Evolutionary conservation across 2,329 filamentous ascomycete species (phyloP).

Genomic region (Pseudogymnoascus sp.): DNA sequence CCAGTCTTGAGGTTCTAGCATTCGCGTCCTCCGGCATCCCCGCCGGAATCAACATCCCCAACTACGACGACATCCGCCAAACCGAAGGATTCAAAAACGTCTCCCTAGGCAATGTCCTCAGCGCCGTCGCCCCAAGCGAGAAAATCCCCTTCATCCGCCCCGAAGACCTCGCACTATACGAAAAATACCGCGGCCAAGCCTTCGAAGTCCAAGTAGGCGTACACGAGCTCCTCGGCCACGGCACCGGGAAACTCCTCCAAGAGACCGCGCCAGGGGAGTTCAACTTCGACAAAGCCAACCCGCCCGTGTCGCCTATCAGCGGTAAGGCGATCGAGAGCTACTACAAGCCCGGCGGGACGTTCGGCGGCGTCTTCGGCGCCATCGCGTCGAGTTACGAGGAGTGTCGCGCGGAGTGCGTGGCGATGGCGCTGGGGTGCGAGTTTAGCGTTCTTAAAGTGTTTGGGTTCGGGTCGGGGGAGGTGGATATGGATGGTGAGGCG

Average conservation of each 20-base stretch:
- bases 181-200: slow-evolving; percentile 74
- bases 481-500: slow-evolving; percentile 66
- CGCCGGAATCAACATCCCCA: slow-evolving; percentile 37
- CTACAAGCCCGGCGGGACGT: slow-evolving; percentile 94
- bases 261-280: slow-evolving; percentile 74
- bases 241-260: slow-evolving; percentile 87
- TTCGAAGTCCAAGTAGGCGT: slow-evolving; percentile 96
- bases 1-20: slow-evolving; percentile 81
- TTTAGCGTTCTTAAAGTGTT: slow-evolving; percentile 86
- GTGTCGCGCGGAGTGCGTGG: slow-evolving; percentile 87
- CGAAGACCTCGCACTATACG: slow-evolving; percentile 68
- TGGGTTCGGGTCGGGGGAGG: slow-evolving; percentile 71
- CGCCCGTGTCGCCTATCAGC: slow-evolving; percentile 72
- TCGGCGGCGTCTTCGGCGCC: slow-evolving; percentile 84
- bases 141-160: slow-evolving; percentile 83
- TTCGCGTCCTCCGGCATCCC: slow-evolving; percentile 53
- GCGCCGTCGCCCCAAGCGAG: slow-evolving; percentile 86
- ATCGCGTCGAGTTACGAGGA: slow-evolving; percentile 88
- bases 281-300: slow-evolving; percentile 82
- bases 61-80: slow-evolving; percentile 72
- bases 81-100: slow-evolving; percentile 88
- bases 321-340: slow-evolving; percentile 71
- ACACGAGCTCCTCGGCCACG: slow-evolving; percentile 82
- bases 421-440: slow-evolving; percentile 84
- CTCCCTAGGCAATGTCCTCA: slow-evolving; percentile 85